These are phyloP conservation scores for Botrytis elliptica DNA, from an alignment of 2,329 filamentous ascomycete species.

Conservation along the genomic window DNA sequence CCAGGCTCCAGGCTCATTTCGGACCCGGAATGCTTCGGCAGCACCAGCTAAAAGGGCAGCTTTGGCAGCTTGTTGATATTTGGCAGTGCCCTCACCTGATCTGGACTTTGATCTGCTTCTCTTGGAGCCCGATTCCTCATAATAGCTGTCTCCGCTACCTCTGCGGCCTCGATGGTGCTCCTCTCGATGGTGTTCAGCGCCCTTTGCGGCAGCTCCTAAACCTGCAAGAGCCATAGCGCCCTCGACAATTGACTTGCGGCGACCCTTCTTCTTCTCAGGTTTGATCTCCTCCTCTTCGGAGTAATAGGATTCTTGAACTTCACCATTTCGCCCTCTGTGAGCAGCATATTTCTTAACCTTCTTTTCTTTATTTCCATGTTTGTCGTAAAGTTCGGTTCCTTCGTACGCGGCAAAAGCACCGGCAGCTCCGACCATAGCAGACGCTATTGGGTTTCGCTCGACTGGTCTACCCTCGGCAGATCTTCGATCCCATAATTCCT, in stretches of 20 bases:
- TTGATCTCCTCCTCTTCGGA: constrained; percentile 53
- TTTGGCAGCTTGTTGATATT: constrained; percentile 83
- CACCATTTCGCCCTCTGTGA: constrained; percentile 55
- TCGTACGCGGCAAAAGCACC: constrained; percentile 64
- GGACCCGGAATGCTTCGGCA: constrained; percentile 85
- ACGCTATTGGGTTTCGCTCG: constrained; percentile 57
- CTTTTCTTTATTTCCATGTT: constrained; percentile 43
- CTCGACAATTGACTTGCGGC: constrained; percentile 64
- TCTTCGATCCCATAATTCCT: constrained; percentile 64
- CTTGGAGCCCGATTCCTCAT: constrained; percentile 51
- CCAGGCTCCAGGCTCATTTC: constrained; percentile 87
- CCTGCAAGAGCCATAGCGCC: constrained; percentile 61
- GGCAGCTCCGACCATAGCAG: constrained; percentile 61
- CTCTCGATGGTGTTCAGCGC: constrained; percentile 32
- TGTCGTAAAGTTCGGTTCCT: constrained; percentile 62
- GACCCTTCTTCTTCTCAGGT: constrained; percentile 49
- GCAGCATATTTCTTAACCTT: constrained; percentile 54
- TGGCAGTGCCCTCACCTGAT: constrained; percentile 53
- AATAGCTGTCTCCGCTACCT: constrained; percentile 43
- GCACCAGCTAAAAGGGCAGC: constrained; percentile 87
- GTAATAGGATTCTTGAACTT: constrained; percentile 54
- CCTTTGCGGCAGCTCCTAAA: constrained; percentile 56
- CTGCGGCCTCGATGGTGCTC: constrained; percentile 38
- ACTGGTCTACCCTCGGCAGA: constrained; percentile 50
- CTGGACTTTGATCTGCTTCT: constrained; percentile 52